phyloP scores from a whole-genome alignment of 2,329 filamentous ascomycete genomes.

The Plenodomus tracheiphilus region DNA sequence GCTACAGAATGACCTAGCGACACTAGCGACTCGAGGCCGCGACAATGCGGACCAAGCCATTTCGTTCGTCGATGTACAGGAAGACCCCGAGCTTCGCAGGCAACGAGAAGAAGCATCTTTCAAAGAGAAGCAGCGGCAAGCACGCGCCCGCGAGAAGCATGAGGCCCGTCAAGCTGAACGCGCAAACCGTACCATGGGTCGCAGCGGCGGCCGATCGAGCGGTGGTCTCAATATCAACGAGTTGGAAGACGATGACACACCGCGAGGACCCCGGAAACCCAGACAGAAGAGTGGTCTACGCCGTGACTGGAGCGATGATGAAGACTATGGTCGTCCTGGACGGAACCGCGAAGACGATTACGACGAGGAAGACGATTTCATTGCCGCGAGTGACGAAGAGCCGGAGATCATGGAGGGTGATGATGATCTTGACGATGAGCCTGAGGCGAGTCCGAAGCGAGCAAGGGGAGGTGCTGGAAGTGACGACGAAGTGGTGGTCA shows the following conservation, averaged over 20 bases:
- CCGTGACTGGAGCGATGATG: conserved; percentile 68
- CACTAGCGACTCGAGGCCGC: conserved; percentile 57
- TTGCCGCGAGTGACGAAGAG: conserved; percentile 76
- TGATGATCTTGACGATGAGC: conserved; percentile 53
- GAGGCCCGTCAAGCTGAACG: conserved; percentile 66
- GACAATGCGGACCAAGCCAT: conserved; percentile 54
- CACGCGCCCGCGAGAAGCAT: conserved; percentile 69
- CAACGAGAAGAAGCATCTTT: conserved; percentile 73
- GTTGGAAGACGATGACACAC: conserved; percentile 59
- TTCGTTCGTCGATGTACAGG: conserved; percentile 70
- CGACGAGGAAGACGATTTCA: conserved; percentile 77
- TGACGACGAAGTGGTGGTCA: conserved; percentile 38
- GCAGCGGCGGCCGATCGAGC: conserved; percentile 57
- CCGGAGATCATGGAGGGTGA: conserved; percentile 65
- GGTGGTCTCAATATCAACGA: conserved; percentile 61
- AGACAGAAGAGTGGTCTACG: conserved; percentile 45
- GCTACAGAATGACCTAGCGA: conserved; percentile 68
- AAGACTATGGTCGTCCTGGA: conserved; percentile 69
- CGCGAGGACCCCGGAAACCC: conserved; percentile 32
- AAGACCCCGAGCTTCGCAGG: conserved; percentile 76
- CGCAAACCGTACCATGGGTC: conserved; percentile 52
- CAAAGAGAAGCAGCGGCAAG: conserved; percentile 67
- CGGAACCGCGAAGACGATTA: conserved; percentile 72
- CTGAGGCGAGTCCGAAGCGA: conserved; percentile 49
- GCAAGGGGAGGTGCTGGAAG: conserved; percentile 42